phyloP scores from a whole-genome alignment of 495 filamentous ascomycete genomes.

The Penicillium bialowiezense region DNA sequence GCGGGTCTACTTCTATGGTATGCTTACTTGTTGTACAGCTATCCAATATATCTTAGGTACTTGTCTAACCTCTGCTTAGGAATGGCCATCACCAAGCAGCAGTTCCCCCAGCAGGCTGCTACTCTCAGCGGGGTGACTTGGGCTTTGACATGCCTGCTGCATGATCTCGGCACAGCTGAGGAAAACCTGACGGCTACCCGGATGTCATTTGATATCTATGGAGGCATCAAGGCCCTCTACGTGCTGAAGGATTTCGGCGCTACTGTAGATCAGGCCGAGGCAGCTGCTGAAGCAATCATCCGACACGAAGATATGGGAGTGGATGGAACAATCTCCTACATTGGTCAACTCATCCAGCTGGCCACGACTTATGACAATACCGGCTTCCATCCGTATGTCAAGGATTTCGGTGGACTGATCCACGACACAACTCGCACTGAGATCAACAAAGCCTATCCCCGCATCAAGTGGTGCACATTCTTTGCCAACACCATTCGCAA shows the following conservation, averaged over 20 bases:
- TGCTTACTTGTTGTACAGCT: no score
- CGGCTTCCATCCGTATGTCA: slow-evolving; percentile 18
- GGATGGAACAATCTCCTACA: slow-evolving; percentile 60
- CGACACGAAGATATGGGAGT: slow-evolving; percentile 69
- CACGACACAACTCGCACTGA: slow-evolving; percentile 11
- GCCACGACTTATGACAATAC: slow-evolving; percentile 71
- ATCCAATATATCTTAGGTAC: no score
- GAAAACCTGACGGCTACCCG: slow-evolving; percentile 56
- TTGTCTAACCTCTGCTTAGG: slow-evolving; percentile 16
- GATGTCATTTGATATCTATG: slow-evolving; percentile 49
- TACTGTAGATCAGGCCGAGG: slow-evolving; percentile 38
- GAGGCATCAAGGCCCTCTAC: slow-evolving; percentile 49
- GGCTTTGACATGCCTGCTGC: slow-evolving; percentile 62
- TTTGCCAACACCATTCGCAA: slow-evolving; percentile 41
- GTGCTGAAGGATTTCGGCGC: slow-evolving; percentile 51
- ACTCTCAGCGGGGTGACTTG: slow-evolving; percentile 38
- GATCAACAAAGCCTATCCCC: slow-evolving; percentile 19
- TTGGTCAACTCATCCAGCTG: slow-evolving; percentile 70
- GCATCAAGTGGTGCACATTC: slow-evolving; percentile 19
- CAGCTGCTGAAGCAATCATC: slow-evolving; percentile 72
- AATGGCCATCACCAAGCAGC: slow-evolving; percentile 27
- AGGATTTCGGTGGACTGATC: slow-evolving; percentile 13
- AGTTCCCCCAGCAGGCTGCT: slow-evolving; percentile 20
- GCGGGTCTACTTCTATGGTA: slow-evolving; percentile 69
- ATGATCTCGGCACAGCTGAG: slow-evolving; percentile 69